These are phyloP conservation scores for Cordia subcordata DNA, from an alignment of 257 asterid genomes.

Conservation along the genomic window DNA sequence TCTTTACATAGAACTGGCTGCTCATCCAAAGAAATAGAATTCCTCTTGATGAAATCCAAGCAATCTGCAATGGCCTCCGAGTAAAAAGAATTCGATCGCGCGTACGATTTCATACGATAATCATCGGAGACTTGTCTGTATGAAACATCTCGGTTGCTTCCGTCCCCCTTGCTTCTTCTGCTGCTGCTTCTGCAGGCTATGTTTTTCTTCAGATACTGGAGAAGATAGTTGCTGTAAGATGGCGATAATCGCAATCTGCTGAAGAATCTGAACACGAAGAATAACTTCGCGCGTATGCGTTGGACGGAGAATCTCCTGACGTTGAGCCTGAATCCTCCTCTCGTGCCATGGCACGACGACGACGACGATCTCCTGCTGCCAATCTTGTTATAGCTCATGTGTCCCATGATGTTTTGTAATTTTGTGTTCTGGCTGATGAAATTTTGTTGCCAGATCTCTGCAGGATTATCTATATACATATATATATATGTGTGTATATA, in stretches of 20 bases:
- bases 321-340: slow-evolving; percentile 44
- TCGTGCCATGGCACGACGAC: slow-evolving; percentile 21
- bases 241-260: slow-evolving; percentile 8
- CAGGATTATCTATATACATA: not conserved
- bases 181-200: slow-evolving; percentile 6
- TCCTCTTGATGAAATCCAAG: slow-evolving; percentile 52
- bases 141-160: slow-evolving; percentile 4
- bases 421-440: not conserved
- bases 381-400: slow-evolving; percentile 31
- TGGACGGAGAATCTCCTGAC: slow-evolving; percentile 38
- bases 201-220: slow-evolving; percentile 15
- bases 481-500: slow-evolving; percentile 1
- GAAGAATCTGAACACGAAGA: slow-evolving; percentile 23
- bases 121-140: slow-evolving; percentile 1
- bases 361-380: slow-evolving; percentile 16
- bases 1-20: slow-evolving; percentile 25
- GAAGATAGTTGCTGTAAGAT: slow-evolving; percentile 16
- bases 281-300: slow-evolving; percentile 27
- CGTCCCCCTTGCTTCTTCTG: slow-evolving; percentile 9
- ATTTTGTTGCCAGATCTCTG: not conserved
- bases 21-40: slow-evolving; percentile 44
- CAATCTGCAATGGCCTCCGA: slow-evolving; percentile 56
- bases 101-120: slow-evolving; percentile 19
- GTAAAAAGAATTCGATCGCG: slow-evolving; percentile 46
- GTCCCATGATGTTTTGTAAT: slow-evolving; percentile 7